These are phyloP conservation scores for Fagopyrum homotropicum DNA, from an alignment of 148 eudicot species.

Conservation along the genomic window DNA sequence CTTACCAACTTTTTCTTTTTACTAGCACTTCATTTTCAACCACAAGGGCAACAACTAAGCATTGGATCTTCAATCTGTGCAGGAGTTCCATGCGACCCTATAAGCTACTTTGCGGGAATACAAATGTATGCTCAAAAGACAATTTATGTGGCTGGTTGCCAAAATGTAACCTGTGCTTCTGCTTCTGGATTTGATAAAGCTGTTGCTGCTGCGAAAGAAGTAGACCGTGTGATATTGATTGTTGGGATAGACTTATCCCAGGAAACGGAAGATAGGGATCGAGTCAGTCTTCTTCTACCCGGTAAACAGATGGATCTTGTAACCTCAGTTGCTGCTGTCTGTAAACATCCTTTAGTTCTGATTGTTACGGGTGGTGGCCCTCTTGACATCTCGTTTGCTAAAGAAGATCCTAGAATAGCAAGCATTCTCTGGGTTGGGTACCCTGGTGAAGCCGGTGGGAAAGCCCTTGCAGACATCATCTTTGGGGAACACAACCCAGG, in stretches of 20 bases:
- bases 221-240: constrained; percentile 70
- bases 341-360: constrained; percentile 58
- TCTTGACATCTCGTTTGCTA: constrained; percentile 71
- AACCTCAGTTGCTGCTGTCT: constrained; percentile 49
- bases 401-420: constrained; percentile 48
- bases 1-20: background rate
- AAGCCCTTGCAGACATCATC: constrained; percentile 68
- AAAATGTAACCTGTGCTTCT: constrained; percentile 61
- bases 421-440: constrained; percentile 94
- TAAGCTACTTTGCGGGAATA: constrained; percentile 51
- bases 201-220: constrained; percentile 45
- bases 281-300: constrained; percentile 84
- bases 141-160: constrained; percentile 53
- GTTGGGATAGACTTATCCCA: constrained; percentile 88
- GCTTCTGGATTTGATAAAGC: constrained; percentile 51
- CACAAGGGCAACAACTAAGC: background rate
- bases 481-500: constrained; percentile 96
- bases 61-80: constrained; percentile 10
- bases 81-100: constrained; percentile 74
- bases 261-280: constrained; percentile 87
- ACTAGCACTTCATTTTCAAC: background rate
- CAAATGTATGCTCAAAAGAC: constrained; percentile 40
- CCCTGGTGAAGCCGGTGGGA: constrained; percentile 92
- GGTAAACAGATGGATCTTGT: constrained; percentile 80
- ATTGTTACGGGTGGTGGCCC: constrained; percentile 98